A percentile compares a stretch with the other conserved stretches of the same genome.
Conservation (phyloP, 2,329 filamentous ascomycete genomes). For the Fusarium domesticum region DNA sequence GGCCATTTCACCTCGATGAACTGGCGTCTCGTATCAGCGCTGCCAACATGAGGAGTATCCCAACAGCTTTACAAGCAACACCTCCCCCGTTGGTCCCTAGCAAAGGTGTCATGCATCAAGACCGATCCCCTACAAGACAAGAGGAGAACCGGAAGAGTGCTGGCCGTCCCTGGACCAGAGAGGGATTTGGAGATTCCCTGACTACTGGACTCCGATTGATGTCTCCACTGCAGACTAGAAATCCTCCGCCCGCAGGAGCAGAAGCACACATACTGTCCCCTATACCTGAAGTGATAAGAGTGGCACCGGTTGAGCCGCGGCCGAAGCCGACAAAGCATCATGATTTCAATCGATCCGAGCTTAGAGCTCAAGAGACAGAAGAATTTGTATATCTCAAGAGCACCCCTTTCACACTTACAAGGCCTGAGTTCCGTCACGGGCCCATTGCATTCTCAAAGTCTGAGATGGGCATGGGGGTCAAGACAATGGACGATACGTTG, state of each 20-base stretch:
- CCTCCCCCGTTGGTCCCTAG: slow-evolving; percentile 9
- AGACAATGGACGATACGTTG: slow-evolving; percentile 46
- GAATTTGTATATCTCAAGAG: slow-evolving; percentile 48
- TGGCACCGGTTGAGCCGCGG: slow-evolving; percentile 11
- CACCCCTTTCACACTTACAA: slow-evolving; percentile 48
- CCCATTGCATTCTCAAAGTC: slow-evolving; percentile 51
- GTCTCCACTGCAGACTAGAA: slow-evolving; percentile 23
- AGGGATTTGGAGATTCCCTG: not conserved
- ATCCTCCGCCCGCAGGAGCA: slow-evolving; percentile 15
- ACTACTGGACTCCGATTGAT: not conserved
- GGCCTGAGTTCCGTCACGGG: slow-evolving; percentile 52
- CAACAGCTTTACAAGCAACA: slow-evolving; percentile 7
- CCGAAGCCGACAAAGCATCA: slow-evolving; percentile 6
- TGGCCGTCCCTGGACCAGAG: not conserved
- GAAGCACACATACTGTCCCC: slow-evolving; percentile 19
- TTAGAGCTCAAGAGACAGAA: slow-evolving; percentile 36
- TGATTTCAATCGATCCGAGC: slow-evolving; percentile 2
- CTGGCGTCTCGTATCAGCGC: slow-evolving; percentile 42
- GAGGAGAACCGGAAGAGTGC: not conserved
- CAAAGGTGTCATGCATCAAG: slow-evolving; percentile 20
- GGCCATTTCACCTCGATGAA: slow-evolving; percentile 50
- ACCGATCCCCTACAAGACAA: not conserved
- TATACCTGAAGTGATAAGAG: slow-evolving; percentile 25
- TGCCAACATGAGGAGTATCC: slow-evolving; percentile 25
- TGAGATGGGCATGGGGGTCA: slow-evolving; percentile 38